phyloP scores from a whole-genome alignment of 202 grass and related monocot species.

The Eragrostis tef region DNA sequence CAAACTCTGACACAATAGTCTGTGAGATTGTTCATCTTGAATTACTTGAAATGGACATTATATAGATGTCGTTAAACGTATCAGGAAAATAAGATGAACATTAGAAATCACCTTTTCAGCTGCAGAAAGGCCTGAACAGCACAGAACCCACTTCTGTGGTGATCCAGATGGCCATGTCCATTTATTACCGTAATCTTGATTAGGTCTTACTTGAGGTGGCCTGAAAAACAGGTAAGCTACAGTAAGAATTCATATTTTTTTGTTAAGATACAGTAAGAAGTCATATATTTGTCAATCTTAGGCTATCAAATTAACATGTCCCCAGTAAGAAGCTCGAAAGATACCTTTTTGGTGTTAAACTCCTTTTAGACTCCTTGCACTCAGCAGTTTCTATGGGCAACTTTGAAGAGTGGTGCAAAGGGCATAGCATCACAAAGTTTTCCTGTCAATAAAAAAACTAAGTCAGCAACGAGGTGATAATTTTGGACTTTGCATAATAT shows the following conservation, averaged over 20 bases:
- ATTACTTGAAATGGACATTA: slow-evolving; percentile 44
- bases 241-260: slow-evolving; percentile 22
- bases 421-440: slow-evolving; percentile 98
- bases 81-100: slow-evolving; percentile 33
- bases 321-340: slow-evolving; percentile 18
- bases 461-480: slow-evolving; percentile 14
- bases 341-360: slow-evolving; percentile 60
- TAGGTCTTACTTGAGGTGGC: slow-evolving; percentile 52
- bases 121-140: slow-evolving; percentile 83
- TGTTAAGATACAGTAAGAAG: slow-evolving; percentile 32
- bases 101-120: slow-evolving; percentile 65
- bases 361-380: slow-evolving; percentile 55
- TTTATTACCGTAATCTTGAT: slow-evolving; percentile 40
- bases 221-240: slow-evolving; percentile 45
- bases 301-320: slow-evolving; percentile 24
- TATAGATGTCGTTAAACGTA: background rate
- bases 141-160: slow-evolving; percentile 79
- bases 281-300: slow-evolving; percentile 8
- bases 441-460: slow-evolving; percentile 52
- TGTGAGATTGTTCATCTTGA: slow-evolving; percentile 35
- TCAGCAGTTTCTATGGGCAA: slow-evolving; percentile 61
- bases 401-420: slow-evolving; percentile 65
- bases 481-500: slow-evolving; percentile 8
- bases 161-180: slow-evolving; percentile 78
- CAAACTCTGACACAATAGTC: slow-evolving; percentile 67